These are phyloP conservation scores for Pythium apleroticum DNA, from an alignment of 352 stramenopile species.

Conservation along the genomic window DNA sequence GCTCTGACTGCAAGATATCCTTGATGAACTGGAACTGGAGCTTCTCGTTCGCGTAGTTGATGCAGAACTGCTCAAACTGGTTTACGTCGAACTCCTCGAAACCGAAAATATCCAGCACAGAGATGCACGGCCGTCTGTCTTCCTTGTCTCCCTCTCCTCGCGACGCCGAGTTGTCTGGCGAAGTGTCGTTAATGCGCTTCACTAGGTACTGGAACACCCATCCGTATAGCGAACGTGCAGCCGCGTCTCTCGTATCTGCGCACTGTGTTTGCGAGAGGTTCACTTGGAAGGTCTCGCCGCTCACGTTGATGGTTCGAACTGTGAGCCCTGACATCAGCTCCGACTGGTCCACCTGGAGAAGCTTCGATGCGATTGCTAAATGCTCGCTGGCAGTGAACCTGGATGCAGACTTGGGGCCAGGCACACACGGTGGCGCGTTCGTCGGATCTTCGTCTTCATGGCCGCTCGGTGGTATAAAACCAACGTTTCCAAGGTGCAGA, in stretches of 20 bases:
- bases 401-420: constrained; percentile 37
- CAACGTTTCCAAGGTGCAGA: constrained; percentile 83
- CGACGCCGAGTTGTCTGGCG: constrained; percentile 12
- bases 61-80: constrained; percentile 91
- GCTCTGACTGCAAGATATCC: constrained; percentile 74
- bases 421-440: constrained; percentile 43
- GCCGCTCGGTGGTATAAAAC: constrained; percentile 59
- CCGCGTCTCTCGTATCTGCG: constrained; percentile 62
- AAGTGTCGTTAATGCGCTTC: constrained; percentile 62
- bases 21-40: constrained; percentile 87
- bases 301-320: constrained; percentile 70
- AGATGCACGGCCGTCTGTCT: constrained; percentile 53
- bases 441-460: constrained; percentile 49
- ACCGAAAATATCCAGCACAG: constrained; percentile 90
- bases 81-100: constrained; percentile 90
- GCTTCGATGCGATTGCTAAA: constrained; percentile 38
- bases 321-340: constrained; percentile 57
- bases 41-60: constrained; percentile 93
- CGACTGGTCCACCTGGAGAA: constrained; percentile 47
- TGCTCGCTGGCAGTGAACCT: constrained; percentile 39
- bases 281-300: constrained; percentile 61
- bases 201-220: constrained; percentile 87
- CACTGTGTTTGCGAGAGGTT: constrained; percentile 72
- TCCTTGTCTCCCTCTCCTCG: constrained; percentile 17
- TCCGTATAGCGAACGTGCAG: constrained; percentile 76